Percentiles rank a stretch among this genome's conserved stretches.
Evolutionary conservation across 208 protist genomes (phyloP).

Genomic region (Leishmania braziliensis): DNA sequence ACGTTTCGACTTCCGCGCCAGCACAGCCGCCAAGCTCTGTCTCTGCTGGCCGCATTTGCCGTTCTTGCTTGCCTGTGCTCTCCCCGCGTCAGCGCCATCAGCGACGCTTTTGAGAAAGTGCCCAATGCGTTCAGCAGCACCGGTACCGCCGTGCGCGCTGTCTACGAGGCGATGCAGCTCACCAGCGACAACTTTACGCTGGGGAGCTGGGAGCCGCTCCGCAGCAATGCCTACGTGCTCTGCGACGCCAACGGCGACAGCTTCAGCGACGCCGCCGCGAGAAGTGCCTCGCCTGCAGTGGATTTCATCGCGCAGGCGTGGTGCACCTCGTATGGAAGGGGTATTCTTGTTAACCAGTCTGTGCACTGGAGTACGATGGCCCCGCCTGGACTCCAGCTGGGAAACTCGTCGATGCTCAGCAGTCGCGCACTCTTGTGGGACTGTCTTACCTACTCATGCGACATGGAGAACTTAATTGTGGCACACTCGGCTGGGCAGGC

Average conservation of each 20-base stretch:
- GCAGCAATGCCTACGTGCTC: constrained; percentile 21
- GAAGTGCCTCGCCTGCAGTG: neutral
- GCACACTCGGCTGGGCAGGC: neutral
- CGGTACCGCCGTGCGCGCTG: constrained; percentile 12
- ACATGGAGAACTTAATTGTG: constrained; percentile 23
- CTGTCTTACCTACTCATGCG: constrained; percentile 40
- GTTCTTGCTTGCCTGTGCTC: neutral
- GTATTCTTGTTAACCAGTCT: constrained; percentile 11
- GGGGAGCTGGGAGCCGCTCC: neutral
- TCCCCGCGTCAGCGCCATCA: neutral
- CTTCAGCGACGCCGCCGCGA: neutral
- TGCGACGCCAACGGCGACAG: constrained; percentile 2
- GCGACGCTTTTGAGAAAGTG: neutral
- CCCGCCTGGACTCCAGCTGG: constrained; percentile 34
- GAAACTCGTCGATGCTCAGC: neutral
- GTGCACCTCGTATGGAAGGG: constrained; percentile 1
- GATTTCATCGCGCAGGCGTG: neutral
- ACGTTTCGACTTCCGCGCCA: neutral
- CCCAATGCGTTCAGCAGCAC: constrained; percentile 18
- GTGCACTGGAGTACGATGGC: constrained; percentile 41
- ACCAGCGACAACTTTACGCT: neutral
- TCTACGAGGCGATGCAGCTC: constrained; percentile 28
- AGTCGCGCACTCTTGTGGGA: constrained; percentile 17
- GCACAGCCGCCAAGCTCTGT: neutral
- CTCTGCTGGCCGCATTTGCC: neutral